A percentile compares a stretch with the other conserved stretches of the same genome.
These are phyloP conservation scores for Alternaria sp. DNA, from an alignment of 2,329 filamentous ascomycete genomes.

Conservation along the genomic window DNA sequence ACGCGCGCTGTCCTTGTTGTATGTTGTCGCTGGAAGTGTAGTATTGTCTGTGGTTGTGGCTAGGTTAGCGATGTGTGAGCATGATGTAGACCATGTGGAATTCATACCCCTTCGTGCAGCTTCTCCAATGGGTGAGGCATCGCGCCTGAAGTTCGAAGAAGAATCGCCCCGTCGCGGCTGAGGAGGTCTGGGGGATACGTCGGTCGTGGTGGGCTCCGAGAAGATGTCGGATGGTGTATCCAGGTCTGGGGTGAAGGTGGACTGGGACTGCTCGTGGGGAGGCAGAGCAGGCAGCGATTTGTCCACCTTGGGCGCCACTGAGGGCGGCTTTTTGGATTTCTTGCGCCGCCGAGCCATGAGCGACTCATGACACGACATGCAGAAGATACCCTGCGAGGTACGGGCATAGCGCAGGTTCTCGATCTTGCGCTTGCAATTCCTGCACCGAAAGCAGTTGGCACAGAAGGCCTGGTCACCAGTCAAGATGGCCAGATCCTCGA, in stretches of 20 bases:
- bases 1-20: slow-evolving; percentile 74
- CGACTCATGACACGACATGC: slow-evolving; percentile 98
- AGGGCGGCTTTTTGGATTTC: slow-evolving; percentile 68
- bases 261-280: slow-evolving; percentile 65
- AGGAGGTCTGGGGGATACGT: slow-evolving; percentile 66
- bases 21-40: slow-evolving; percentile 75
- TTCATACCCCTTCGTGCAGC: slow-evolving; percentile 43
- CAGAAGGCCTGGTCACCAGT: slow-evolving; percentile 98
- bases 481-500: slow-evolving; percentile 95
- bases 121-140: slow-evolving; percentile 47
- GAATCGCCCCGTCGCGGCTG: slow-evolving; percentile 45
- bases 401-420: slow-evolving; percentile 97
- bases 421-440: slow-evolving; percentile 98
- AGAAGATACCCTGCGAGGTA: slow-evolving; percentile 98
- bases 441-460: slow-evolving; percentile 93
- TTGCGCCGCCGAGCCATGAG: slow-evolving; percentile 92
- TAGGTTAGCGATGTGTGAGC: slow-evolving; percentile 11
- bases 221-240: slow-evolving; percentile 68
- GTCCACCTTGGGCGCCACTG: slow-evolving; percentile 70
- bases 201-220: slow-evolving; percentile 68
- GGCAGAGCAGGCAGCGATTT: slow-evolving; percentile 93
- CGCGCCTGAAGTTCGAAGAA: slow-evolving; percentile 47
- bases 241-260: slow-evolving; percentile 63
- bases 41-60: slow-evolving; percentile 60
- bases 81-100: background rate